A percentile compares a stretch with the other conserved stretches of the same genome.
Evolutionary conservation across 805 yeast genomes (phyloP).

Genomic region (Scheffersomyces lignosus): DNA sequence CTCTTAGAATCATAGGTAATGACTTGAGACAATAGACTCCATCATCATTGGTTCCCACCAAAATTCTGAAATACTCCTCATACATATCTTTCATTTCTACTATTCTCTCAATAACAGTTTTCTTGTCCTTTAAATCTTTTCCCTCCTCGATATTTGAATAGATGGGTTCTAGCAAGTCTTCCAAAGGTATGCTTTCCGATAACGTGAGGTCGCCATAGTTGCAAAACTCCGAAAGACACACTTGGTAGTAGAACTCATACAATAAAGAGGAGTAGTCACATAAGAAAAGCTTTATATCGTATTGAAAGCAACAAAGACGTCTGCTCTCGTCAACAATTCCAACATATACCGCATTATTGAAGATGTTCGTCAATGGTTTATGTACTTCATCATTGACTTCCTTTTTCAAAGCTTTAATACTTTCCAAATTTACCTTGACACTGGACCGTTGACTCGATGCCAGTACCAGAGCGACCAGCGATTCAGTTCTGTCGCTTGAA

Average conservation of each 20-base stretch:
- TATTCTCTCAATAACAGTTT: conserved; percentile 16
- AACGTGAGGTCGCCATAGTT: conserved; percentile 63
- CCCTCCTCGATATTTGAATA: conserved; percentile 17
- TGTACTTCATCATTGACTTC: conserved; percentile 49
- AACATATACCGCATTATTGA: conserved; percentile 69
- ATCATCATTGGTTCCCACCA: conserved; percentile 32
- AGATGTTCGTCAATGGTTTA: conserved; percentile 60
- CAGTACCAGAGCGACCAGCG: too few species aligned
- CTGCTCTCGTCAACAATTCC: conserved; percentile 77
- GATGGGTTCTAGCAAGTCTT: conserved; percentile 39
- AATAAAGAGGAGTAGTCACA: conserved; percentile 78
- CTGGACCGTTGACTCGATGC: conserved; percentile 10
- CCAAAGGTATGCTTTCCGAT: conserved; percentile 20
- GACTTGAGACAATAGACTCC: conserved; percentile 40
- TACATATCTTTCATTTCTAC: conserved; percentile 72
- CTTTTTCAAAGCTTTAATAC: conserved; percentile 56
- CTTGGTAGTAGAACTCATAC: conserved; percentile 75
- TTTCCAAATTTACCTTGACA: conserved; percentile 50
- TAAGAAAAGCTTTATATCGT: conserved; percentile 72
- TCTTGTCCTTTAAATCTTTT: conserved; percentile 16
- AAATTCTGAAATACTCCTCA: conserved; percentile 70
- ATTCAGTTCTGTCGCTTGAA: not conserved
- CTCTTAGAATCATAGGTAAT: conserved; percentile 69
- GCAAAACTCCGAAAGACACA: conserved; percentile 73
- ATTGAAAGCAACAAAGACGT: conserved; percentile 80